Evolutionary conservation across 2,329 filamentous ascomycete species (phyloP).

Genomic region (Colletotrichum higginsianum): DNA sequence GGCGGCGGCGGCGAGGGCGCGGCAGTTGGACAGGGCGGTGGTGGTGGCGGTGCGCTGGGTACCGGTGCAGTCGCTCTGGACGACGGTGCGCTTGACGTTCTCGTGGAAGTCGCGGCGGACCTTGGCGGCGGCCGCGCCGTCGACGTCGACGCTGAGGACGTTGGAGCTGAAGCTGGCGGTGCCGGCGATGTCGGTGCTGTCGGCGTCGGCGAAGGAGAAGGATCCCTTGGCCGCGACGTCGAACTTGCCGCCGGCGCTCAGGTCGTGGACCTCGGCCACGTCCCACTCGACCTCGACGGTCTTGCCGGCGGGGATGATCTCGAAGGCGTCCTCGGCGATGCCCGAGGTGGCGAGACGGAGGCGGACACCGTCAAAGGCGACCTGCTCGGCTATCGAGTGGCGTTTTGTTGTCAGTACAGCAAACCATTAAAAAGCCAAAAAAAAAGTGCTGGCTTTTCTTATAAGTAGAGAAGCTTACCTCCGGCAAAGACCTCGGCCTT

Average conservation of each 20-base stretch:
- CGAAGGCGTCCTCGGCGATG: slow-evolving; percentile 65
- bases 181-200: slow-evolving; percentile 68
- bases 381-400: slow-evolving; percentile 52
- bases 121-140: slow-evolving; percentile 68
- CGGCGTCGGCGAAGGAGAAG: slow-evolving; percentile 68
- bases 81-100: slow-evolving; percentile 62
- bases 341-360: slow-evolving; percentile 62
- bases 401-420: slow-evolving; percentile 22
- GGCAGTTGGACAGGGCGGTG: slow-evolving; percentile 69
- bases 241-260: slow-evolving; percentile 66
- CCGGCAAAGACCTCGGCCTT: slow-evolving; percentile 66
- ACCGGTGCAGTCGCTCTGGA: slow-evolving; percentile 70
- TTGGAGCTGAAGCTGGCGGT: slow-evolving; percentile 73
- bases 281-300: slow-evolving; percentile 69
- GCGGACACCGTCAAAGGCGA: slow-evolving; percentile 68
- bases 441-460: too few species aligned
- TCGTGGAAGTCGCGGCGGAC: slow-evolving; percentile 62
- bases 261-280: slow-evolving; percentile 69
- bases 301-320: slow-evolving; percentile 63
- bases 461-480: slow-evolving; percentile 53
- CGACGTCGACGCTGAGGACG: slow-evolving; percentile 68
- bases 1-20: slow-evolving; percentile 66
- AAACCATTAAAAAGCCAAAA: not conserved
- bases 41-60: slow-evolving; percentile 59
- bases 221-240: slow-evolving; percentile 69